Conservation (phyloP, 208 protist species). For the Kentomonas sorsogonicus region DNA sequence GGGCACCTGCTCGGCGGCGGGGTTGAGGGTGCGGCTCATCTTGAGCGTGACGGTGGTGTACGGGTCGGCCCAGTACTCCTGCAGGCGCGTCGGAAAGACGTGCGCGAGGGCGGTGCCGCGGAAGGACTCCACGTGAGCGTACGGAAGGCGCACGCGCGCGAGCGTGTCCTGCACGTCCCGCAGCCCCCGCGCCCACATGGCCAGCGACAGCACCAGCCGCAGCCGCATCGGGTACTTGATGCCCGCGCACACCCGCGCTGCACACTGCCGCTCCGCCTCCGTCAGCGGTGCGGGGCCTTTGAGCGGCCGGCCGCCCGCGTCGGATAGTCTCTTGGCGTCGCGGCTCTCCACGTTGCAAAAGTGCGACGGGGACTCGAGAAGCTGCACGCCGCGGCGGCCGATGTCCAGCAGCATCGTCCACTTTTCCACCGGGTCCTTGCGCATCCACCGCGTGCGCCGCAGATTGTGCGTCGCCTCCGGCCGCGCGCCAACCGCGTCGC, state of each 20-base stretch:
- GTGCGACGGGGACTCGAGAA: conserved; percentile 27
- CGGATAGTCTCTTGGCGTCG: no score
- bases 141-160: conserved; percentile 49
- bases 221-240: conserved; percentile 60
- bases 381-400: conserved; percentile 35
- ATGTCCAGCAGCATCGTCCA: conserved; percentile 70
- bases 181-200: conserved; percentile 57
- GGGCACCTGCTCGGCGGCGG: conserved; percentile 64
- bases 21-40: conserved; percentile 42
- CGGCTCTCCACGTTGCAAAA: no score
- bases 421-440: conserved; percentile 61
- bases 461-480: no score
- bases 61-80: conserved; percentile 59
- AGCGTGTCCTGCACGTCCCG: conserved; percentile 69
- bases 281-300: no score
- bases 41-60: conserved; percentile 43
- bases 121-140: conserved; percentile 31
- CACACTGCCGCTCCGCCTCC: no score
- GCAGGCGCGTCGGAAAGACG: conserved; percentile 53
- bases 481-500: no score
- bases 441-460: conserved; percentile 41
- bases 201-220: conserved; percentile 48
- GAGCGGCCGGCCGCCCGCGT: not conserved
- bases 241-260: conserved; percentile 26
- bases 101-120: conserved; percentile 29